Evolutionary conservation across 768 basidiomycete species (phyloP).

Genomic region (Leccinum barrowsii): DNA sequence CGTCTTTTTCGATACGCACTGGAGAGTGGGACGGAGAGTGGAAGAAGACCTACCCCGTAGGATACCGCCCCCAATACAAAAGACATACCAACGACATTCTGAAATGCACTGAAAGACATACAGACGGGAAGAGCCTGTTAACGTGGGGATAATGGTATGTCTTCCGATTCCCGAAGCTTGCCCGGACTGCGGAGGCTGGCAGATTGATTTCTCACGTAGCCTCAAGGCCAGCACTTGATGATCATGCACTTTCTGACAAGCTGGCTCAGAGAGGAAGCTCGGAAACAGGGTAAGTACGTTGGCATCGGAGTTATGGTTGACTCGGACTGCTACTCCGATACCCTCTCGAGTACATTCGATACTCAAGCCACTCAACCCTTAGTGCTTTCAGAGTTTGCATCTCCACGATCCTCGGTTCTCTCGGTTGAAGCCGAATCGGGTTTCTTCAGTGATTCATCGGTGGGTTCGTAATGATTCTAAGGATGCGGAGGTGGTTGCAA

Average conservation of each 20-base stretch:
- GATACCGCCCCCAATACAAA: conserved; percentile 56
- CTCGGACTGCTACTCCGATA: background rate
- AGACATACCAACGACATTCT: conserved; percentile 44
- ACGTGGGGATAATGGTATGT: background rate
- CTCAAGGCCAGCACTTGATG: background rate
- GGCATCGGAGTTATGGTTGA: background rate
- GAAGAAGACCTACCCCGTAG: conserved; percentile 70
- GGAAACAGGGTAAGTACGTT: background rate
- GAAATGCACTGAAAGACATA: conserved; percentile 26
- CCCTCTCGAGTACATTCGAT: conserved; percentile 3
- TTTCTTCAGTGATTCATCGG: conserved; percentile 44
- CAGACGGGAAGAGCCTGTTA: background rate
- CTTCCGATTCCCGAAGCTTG: too few species aligned
- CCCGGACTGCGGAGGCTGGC: background rate
- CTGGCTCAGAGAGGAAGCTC: background rate
- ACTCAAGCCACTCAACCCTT: conserved; percentile 9
- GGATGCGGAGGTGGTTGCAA: conserved; percentile 52
- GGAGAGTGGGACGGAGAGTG: conserved; percentile 70
- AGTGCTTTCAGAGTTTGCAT: conserved; percentile 2
- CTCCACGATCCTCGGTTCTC: conserved; percentile 10
- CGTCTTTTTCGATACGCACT: conserved; percentile 37
- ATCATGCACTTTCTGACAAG: background rate
- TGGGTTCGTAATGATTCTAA: conserved; percentile 64
- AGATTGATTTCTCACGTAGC: background rate
- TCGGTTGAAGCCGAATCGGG: conserved; percentile 40